Evolutionary conservation across 352 stramenopile species (phyloP).

Genomic region (Globisporangium mamillatum): DNA sequence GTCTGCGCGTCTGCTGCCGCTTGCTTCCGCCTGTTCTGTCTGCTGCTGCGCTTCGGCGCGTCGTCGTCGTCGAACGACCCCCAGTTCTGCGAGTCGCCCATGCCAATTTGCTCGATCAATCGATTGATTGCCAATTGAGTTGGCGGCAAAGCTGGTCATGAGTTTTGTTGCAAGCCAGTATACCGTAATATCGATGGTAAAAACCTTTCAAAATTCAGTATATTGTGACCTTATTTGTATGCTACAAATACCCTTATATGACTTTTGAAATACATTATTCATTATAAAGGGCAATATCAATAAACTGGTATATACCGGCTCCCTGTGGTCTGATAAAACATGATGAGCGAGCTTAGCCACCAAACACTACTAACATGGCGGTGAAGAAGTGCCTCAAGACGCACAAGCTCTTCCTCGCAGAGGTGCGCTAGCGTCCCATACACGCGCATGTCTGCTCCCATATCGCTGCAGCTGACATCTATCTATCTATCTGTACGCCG

Average conservation of each 20-base stretch:
- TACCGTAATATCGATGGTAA: background rate
- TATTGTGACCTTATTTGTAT: too few species aligned
- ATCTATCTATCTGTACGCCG: background rate
- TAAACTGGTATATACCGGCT: background rate
- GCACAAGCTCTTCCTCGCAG: constrained; percentile 60
- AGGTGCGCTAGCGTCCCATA: constrained; percentile 25
- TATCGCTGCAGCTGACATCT: background rate
- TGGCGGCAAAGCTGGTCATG: background rate
- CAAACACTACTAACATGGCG: constrained; percentile 24
- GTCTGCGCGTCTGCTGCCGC: constrained; percentile 6
- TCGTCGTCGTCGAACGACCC: constrained; percentile 64
- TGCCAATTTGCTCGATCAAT: constrained; percentile 15
- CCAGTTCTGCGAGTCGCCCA: constrained; percentile 82
- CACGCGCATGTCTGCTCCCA: background rate
- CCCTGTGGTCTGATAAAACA: too few species aligned
- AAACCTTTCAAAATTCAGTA: background rate
- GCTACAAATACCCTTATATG: background rate
- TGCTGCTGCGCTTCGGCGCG: constrained; percentile 14
- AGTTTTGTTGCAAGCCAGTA: background rate
- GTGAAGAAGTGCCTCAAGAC: constrained; percentile 63
- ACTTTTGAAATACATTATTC: background rate
- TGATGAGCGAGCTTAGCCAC: too few species aligned
- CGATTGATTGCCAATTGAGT: constrained; percentile 3
- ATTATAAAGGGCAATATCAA: background rate
- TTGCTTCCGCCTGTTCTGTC: constrained; percentile 11